Evolutionary conservation across 805 yeast genomes (phyloP).

Genomic region (Soucietia sequanensis): DNA sequence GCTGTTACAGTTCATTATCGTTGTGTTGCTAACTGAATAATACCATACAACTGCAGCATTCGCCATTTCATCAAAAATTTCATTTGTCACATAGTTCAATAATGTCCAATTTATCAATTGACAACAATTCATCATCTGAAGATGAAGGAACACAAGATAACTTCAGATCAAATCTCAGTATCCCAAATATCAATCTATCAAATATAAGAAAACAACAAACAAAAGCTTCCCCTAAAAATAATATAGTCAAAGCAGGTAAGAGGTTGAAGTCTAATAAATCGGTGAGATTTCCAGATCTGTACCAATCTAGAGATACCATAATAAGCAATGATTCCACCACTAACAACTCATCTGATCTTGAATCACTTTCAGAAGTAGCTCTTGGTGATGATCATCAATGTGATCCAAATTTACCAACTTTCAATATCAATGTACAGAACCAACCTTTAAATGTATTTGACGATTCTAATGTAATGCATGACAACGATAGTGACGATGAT

Average conservation of each 20-base stretch:
- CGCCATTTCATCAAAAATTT: too few species aligned
- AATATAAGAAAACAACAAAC: conserved; percentile 14
- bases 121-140: too few species aligned
- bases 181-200: conserved; percentile 26
- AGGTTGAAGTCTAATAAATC: conserved; percentile 16
- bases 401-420: conserved; percentile 19
- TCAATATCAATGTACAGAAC: conserved; percentile 11
- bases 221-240: conserved; percentile 10
- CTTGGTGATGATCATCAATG: conserved; percentile 2
- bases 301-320: conserved; percentile 23
- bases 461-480: conserved; percentile 3
- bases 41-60: too few species aligned
- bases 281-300: conserved; percentile 29
- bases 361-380: conserved; percentile 7
- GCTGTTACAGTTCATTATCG: too few species aligned
- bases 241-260: conserved; percentile 24
- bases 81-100: too few species aligned
- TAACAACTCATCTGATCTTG: conserved; percentile 18
- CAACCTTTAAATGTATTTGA: too few species aligned
- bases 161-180: conserved; percentile 15
- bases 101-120: too few species aligned
- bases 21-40: too few species aligned
- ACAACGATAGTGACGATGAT: conserved; percentile 9
- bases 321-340: conserved; percentile 26
- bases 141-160: not conserved